Evolutionary conservation across 176 grass and related monocot genomes (phyloP).

Genomic region (Lolium rigidum): DNA sequence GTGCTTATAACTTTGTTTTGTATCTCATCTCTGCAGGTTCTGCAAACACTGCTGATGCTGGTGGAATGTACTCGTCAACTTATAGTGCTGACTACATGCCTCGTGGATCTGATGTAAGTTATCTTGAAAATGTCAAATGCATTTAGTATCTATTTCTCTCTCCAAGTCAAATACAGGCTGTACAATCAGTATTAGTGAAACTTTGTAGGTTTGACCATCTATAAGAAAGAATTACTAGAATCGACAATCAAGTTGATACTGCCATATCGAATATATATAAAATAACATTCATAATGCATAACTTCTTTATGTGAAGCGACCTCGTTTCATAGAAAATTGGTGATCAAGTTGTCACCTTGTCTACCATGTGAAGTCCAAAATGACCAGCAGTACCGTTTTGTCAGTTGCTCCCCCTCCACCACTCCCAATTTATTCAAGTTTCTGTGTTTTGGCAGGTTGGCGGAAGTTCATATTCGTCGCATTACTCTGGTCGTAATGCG

Average conservation of each 20-base stretch:
- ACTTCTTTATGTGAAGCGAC: not conserved
- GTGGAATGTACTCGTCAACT: conserved; percentile 71
- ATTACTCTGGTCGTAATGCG: conserved; percentile 62
- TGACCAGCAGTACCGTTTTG: not conserved
- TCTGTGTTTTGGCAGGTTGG: conserved; percentile 56
- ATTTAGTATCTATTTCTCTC: conserved; percentile 14
- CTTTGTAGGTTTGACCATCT: not conserved
- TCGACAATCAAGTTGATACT: not conserved
- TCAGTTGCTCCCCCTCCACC: not conserved
- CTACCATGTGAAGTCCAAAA: not conserved
- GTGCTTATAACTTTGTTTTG: not conserved
- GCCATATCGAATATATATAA: conserved; percentile 8
- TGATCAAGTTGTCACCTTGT: not conserved
- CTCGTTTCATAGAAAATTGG: not conserved
- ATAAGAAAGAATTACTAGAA: not conserved
- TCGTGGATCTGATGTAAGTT: conserved; percentile 89
- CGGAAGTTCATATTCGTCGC: conserved; percentile 74
- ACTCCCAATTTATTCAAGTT: not conserved
- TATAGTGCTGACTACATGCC: conserved; percentile 58
- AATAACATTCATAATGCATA: not conserved
- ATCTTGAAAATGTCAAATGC: conserved; percentile 20
- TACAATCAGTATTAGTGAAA: conserved; percentile 5
- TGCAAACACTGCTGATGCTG: conserved; percentile 52
- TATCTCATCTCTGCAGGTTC: conserved; percentile 55
- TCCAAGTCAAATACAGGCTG: not conserved